phyloP scores from a whole-genome alignment of 768 basidiomycete species.

The button mushroom (Agaricus bisporus) region DNA sequence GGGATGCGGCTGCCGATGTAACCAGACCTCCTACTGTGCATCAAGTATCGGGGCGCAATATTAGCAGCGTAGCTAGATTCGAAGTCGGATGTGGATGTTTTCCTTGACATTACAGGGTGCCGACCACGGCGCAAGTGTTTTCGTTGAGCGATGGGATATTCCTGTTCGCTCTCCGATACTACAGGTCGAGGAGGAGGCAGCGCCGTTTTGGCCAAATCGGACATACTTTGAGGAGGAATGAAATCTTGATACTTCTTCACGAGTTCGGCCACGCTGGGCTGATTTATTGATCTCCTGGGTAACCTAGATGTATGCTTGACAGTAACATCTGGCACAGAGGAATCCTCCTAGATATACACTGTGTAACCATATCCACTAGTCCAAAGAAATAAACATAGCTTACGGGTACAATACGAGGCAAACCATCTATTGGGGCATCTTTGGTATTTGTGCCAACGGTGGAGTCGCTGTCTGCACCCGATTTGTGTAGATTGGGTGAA shows the following conservation, averaged over 20 bases:
- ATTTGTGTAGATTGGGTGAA: conserved; percentile 25
- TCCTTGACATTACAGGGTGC: conserved; percentile 36
- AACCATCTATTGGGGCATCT: conserved; percentile 16
- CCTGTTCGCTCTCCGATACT: conserved; percentile 81
- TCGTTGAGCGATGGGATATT: conserved; percentile 36
- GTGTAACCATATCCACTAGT: background rate
- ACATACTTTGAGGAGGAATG: conserved; percentile 64
- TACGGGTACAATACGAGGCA: background rate
- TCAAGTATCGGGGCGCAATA: conserved; percentile 72
- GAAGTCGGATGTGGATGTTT: conserved; percentile 74
- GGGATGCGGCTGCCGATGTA: conserved; percentile 44
- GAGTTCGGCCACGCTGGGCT: conserved; percentile 76
- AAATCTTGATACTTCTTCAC: conserved; percentile 79
- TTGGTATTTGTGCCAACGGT: conserved; percentile 63
- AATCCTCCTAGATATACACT: background rate
- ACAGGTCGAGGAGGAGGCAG: conserved; percentile 49
- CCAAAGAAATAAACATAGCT: background rate
- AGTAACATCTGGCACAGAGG: conserved; percentile 5
- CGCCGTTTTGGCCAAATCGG: conserved; percentile 67
- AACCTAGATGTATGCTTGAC: conserved; percentile 46
- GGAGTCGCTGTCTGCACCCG: conserved; percentile 77
- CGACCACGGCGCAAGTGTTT: conserved; percentile 41
- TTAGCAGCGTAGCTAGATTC: conserved; percentile 93
- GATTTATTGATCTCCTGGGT: conserved; percentile 50
- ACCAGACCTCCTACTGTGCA: conserved; percentile 42